phyloP scores from a whole-genome alignment of 108 stramenopile species.

The Cyclotella choctawhatcheeana region DNA sequence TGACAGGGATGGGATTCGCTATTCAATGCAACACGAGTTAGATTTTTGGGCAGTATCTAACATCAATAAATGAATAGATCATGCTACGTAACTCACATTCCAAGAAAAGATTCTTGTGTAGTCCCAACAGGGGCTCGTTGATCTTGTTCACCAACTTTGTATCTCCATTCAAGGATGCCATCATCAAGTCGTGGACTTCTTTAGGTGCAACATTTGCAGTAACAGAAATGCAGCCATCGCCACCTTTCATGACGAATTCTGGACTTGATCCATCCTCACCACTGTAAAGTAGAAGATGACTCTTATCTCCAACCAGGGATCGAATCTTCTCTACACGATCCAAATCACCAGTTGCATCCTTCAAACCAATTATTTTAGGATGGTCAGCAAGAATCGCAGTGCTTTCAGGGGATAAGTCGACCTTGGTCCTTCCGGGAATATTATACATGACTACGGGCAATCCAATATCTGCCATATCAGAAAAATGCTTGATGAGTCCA shows the following conservation, averaged over 20 bases:
- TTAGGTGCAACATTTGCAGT: conserved; percentile 86
- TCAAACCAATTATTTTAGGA: conserved; percentile 80
- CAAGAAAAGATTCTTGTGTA: conserved; percentile 81
- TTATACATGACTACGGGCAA: conserved; percentile 94
- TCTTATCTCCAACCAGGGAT: conserved; percentile 31
- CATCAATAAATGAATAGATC: neutral
- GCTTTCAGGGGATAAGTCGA: conserved; percentile 69
- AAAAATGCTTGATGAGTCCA: conserved; percentile 84
- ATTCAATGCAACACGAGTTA: neutral
- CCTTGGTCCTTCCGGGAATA: conserved; percentile 83
- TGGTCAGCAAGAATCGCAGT: conserved; percentile 69
- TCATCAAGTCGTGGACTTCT: conserved; percentile 68
- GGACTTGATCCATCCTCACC: conserved; percentile 87
- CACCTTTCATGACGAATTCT: conserved; percentile 84
- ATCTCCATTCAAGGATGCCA: conserved; percentile 66
- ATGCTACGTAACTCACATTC: conserved; percentile 37
- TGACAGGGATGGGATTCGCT: conserved; percentile 87
- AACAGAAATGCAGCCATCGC: conserved; percentile 93
- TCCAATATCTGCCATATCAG: conserved; percentile 76
- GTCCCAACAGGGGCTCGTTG: conserved; percentile 60
- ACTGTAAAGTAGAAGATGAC: conserved; percentile 82
- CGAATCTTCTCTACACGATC: conserved; percentile 65
- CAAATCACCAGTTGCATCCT: conserved; percentile 90
- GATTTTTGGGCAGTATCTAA: neutral
- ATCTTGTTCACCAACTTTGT: conserved; percentile 54